A percentile compares a stretch with the other conserved stretches of the same genome.
Evolutionary conservation across 2,329 filamentous ascomycete species (phyloP).

Genomic region (Phyllosticta ampelicida): DNA sequence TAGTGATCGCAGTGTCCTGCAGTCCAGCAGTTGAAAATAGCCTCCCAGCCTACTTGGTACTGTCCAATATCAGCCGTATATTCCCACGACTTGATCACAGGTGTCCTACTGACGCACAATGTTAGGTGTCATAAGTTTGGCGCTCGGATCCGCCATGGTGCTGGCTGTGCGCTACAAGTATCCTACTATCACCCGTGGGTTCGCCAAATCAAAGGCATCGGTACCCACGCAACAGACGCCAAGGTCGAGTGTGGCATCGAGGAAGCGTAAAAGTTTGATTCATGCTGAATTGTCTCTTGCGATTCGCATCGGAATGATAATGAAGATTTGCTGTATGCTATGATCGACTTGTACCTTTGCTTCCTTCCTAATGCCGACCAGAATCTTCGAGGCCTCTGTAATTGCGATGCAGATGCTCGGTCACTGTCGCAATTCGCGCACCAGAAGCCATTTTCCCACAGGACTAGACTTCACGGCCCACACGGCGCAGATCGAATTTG

Average conservation of each 20-base stretch:
- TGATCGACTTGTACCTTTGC: too few relatives aligned
- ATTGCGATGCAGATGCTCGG: slow-evolving; percentile 6
- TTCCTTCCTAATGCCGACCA: neutral
- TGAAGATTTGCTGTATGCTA: slow-evolving; percentile 8
- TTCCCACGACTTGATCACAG: neutral
- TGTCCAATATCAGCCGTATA: slow-evolving; percentile 3
- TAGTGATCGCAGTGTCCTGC: neutral
- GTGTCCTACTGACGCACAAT: neutral
- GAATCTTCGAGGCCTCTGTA: slow-evolving; percentile 7
- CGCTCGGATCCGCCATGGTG: slow-evolving; percentile 1
- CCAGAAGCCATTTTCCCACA: neutral
- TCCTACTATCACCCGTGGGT: neutral
- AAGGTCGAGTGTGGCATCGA: neutral
- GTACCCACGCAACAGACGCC: neutral
- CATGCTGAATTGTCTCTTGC: slow-evolving; percentile 1
- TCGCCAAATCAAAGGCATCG: neutral
- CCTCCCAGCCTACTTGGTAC: slow-evolving; percentile 3
- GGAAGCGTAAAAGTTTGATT: neutral
- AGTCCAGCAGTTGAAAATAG: neutral
- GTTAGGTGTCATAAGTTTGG: neutral
- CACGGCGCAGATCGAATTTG: slow-evolving; percentile 1
- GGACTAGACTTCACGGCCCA: slow-evolving; percentile 3
- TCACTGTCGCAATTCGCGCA: neutral
- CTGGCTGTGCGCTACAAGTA: slow-evolving; percentile 6
- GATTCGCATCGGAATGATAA: slow-evolving; percentile 6